Evolutionary conservation across 345 rosid species (phyloP).

Genomic region (Anastatica hierochuntica): DNA sequence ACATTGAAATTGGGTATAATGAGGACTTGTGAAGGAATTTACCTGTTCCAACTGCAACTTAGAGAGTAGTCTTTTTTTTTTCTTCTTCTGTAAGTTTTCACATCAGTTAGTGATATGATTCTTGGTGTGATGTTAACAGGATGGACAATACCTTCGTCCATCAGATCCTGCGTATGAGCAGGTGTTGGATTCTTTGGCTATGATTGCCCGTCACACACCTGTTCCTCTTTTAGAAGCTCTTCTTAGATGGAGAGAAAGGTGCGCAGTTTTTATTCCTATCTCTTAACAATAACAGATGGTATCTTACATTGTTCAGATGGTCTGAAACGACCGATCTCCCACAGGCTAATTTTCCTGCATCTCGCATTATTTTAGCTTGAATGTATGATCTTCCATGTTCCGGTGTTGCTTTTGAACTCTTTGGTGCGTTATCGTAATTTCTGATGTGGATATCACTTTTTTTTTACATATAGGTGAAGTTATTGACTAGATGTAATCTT

Average conservation of each 20-base stretch:
- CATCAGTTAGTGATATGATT: slow-evolving; percentile 4
- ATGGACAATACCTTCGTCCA: slow-evolving; percentile 96
- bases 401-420: slow-evolving; percentile 8
- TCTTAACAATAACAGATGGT: slow-evolving; percentile 5
- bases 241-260: slow-evolving; percentile 92
- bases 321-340: too few species aligned
- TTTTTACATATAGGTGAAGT: slow-evolving; percentile 13
- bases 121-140: slow-evolving; percentile 38
- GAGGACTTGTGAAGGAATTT: slow-evolving; percentile 2
- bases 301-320: too few species aligned
- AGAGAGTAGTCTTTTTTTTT: background rate
- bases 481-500: slow-evolving; percentile 7
- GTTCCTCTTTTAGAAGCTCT: slow-evolving; percentile 96
- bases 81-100: background rate
- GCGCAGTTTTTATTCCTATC: background rate
- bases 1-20: background rate
- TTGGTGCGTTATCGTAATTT: slow-evolving; percentile 14
- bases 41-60: background rate
- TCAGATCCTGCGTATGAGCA: slow-evolving; percentile 97
- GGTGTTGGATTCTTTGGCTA: slow-evolving; percentile 93
- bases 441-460: slow-evolving; percentile 7
- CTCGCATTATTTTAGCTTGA: background rate
- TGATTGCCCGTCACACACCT: slow-evolving; percentile 96
- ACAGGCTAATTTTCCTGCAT: too few species aligned
- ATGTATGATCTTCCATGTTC: background rate